Base-by-base conservation (phyloP, 257 asterid species). In the Solanum paucissectum region DNA sequence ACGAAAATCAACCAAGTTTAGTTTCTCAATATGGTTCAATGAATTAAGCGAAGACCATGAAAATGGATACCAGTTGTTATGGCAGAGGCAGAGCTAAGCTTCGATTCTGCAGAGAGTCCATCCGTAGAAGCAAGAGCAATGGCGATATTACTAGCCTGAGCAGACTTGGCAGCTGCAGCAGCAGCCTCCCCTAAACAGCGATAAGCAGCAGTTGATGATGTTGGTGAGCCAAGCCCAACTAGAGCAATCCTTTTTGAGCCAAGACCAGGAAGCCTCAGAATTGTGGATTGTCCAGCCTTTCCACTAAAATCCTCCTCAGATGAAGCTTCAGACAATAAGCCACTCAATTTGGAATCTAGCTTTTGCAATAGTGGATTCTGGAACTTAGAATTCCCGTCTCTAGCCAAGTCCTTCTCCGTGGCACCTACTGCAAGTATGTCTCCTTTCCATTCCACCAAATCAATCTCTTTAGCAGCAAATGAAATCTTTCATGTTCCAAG, bases 371-470 rank as follows among this genome's bases (percentile, higher is more conserved):
- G 87, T 16, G 88, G 71, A 90, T 97, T 96, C 90, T 94, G 93
- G 89, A 97, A 97, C 86, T 93, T 94, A 8, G 91, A 93, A 89
- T 92, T 91, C 77, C 92, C 98, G 75, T 97, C 98, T 92, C 92
- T 97, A 5, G 90, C 93, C 98, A 91, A 87, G 91, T 97, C 99
- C 88, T 90, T 94, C 91, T 94, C 98, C 0, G 98, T 92, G 77
- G 94, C 97, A 20, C 98, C 99, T 49, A 97, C 96, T 23, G 96
- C 98, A 69, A 97, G 98, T 71, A 97, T 92, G 91, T 96, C 99
- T 73, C 99, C 99, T 93, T 96, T 97, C 99, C 99, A 97, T 92
- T 94, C 98, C 6, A 91, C 93, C 91, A 95, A 88, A 90, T 96
- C 98, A 77, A 93, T 91, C 86, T 95, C 99, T 94, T 97, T 96